Base-by-base conservation (phyloP, 202 grass and related monocot genomes). In the Zizania palustris region DNA sequence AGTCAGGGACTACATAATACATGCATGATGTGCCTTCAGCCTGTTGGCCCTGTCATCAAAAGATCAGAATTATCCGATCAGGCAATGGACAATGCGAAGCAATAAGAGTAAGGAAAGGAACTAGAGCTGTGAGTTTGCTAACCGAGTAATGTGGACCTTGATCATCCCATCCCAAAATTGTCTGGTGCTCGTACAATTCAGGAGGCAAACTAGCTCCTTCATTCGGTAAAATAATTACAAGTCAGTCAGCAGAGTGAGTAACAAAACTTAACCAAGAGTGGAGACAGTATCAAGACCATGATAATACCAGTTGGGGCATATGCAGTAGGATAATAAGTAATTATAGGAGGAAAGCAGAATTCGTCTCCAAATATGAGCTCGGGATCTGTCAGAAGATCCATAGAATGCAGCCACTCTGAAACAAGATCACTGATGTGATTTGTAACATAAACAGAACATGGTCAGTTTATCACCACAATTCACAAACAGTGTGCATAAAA, bases 321-420 rank as follows among this genome's bases (percentile, higher is more conserved):
- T 14, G 43, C 48, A 76, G 77, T 45, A 60, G 71, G 80, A 80
- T 86, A 92, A 63, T 86, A 86, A 48, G 78, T 66, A 12, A 71
- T 11, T 4, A 20, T 38, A 8, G 76, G 3, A 75, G 83, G 83
- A 74, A 89, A 81, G 71, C 73, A 78, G 72, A 89, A 72, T 16
- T 88, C 90, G 37, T 86, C 83, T 18, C 87, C 86, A 82, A 69
- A 84, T 65, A 89, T 64, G 46, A 86, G 81, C 12, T 92, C 83
- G 45, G 84, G 71, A 76, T 85, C 48, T 8, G 28, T 59, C 74
- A 74, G 56, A 75, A 66, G 58, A 84, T 82, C 86, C 86, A 86
- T 84, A 59, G 53, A 48, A 35, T 78, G 51, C 66, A 67, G 28
- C 46, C 49, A 76, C 60, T 53, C 44, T 54, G 15, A 62, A 54